Conservation (phyloP, 352 stramenopile species). For the Elongisporangium prolatum region DNA sequence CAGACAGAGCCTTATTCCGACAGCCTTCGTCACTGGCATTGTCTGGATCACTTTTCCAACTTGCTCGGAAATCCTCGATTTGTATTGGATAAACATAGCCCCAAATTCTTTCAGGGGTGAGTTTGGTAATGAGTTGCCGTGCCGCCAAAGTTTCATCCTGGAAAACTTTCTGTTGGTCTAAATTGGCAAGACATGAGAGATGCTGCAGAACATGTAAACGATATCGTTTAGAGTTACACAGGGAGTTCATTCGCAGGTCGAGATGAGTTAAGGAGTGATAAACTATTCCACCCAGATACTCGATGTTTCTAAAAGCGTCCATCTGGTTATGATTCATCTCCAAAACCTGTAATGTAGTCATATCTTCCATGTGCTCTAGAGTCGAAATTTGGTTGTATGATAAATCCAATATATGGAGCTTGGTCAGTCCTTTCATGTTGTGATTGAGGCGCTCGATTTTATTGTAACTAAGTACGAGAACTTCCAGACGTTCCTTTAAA, state of each 20-base stretch:
- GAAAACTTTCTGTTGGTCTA: conserved; percentile 52
- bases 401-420: conserved; percentile 50
- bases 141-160: conserved; percentile 30
- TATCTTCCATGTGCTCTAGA: conserved; percentile 37
- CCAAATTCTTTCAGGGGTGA: conserved; percentile 47
- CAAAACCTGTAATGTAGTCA: conserved; percentile 31
- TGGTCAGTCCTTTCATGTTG: conserved; percentile 24
- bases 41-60: not conserved
- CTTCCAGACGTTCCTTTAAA: conserved; percentile 40
- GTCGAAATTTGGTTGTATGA: conserved; percentile 56
- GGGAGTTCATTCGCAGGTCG: conserved; percentile 65
- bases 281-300: conserved; percentile 19
- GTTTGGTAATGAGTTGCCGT: conserved; percentile 34
- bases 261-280: conserved; percentile 26
- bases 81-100: conserved; percentile 7
- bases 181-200: conserved; percentile 26
- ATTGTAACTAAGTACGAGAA: conserved; percentile 73
- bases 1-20: not conserved
- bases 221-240: conserved; percentile 66
- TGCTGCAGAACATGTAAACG: conserved; percentile 53
- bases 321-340: conserved; percentile 71
- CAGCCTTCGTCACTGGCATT: not conserved
- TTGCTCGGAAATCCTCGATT: not conserved
- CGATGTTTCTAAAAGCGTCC: conserved; percentile 44
- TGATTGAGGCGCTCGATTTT: conserved; percentile 35